Base-by-base conservation (phyloP, 139 green algal genomes). In the Chlamydomonas sp. region DNA sequence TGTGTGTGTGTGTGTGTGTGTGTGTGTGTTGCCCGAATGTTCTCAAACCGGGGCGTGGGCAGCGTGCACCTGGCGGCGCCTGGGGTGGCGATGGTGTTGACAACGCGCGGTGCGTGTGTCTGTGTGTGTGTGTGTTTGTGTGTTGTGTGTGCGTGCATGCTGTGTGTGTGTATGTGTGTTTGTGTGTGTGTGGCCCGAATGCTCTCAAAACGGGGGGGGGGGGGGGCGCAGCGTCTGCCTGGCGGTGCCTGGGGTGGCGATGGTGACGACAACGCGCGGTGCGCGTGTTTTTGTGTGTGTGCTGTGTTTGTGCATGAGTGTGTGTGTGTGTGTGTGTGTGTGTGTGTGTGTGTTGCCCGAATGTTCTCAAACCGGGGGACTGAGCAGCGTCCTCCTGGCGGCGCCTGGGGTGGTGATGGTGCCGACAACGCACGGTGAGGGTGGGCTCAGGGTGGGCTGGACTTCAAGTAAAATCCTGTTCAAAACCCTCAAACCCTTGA, bases 51-150 rank as follows among this genome's bases (percentile, higher is more conserved):
- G 13, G 65, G 65, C 20, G 8, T 16, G 6, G 37, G 22, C 5
- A 71, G 43, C 30, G 65, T 62, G 3, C 65, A 71, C 43, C 38
- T 71, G 16, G 65, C 35, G 24, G 65, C 65, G 8, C 65, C 65
- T 36, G 65, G 38, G 4, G 31, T 66, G 6, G 20, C n/a, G 4
- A 66, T 66, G 39, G 22, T 43, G 31, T 48, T 30, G 31, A 66
- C 59, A 39, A 43, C 29, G 10, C 8, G 13, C 10, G 50, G 20
- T 66, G 59, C 39, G 59, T 66, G 59, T 48, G 59, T 43, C 20
- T 39, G 6, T 10, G 26, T 28, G 50, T n/a, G n/a, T n/a, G n/a
- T n/a, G n/a, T n/a, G n/a, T n/a, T n/a, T n/a, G n/a, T n/a, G n/a
- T n/a, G n/a, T n/a, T n/a, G n/a, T n/a, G n/a, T n/a, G n/a, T n/a